These are phyloP conservation scores for Rhodosporidiobolus sp. DNA, from an alignment of 768 basidiomycete species.

Conservation along the genomic window DNA sequence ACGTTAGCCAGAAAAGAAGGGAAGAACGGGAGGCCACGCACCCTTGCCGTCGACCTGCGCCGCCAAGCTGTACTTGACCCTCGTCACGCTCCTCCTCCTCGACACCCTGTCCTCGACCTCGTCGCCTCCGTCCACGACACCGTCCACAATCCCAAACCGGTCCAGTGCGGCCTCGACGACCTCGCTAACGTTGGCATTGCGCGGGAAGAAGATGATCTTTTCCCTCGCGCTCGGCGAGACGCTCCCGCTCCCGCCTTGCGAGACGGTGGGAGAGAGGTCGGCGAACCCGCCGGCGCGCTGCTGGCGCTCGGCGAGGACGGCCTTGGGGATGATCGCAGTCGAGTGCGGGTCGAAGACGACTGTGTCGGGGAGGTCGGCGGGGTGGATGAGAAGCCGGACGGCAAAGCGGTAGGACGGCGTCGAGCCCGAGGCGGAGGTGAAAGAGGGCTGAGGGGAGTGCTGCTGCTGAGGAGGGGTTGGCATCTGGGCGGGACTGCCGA, in stretches of 20 bases:
- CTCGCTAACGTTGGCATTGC: constrained; percentile 93
- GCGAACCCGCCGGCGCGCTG: constrained; percentile 50
- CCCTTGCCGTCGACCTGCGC: constrained; percentile 61
- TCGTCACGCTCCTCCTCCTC: constrained; percentile 70
- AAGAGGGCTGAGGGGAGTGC: constrained; percentile 73
- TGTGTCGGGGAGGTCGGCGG: constrained; percentile 86
- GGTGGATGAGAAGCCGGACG: constrained; percentile 78
- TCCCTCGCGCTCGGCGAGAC: constrained; percentile 58
- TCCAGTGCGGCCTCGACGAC: constrained; percentile 90
- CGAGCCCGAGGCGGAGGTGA: constrained; percentile 63
- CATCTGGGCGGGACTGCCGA: constrained; percentile 52
- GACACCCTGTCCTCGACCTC: constrained; percentile 89
- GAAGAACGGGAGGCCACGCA: constrained; percentile 47
- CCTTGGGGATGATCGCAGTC: constrained; percentile 87
- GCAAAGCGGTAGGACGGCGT: constrained; percentile 82
- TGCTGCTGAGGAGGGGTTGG: constrained; percentile 55
- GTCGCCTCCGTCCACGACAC: constrained; percentile 98
- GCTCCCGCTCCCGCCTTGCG: background rate
- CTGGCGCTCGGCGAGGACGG: constrained; percentile 62
- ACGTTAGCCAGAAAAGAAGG: background rate
- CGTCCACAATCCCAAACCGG: constrained; percentile 88
- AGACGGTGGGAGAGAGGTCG: constrained; percentile 31
- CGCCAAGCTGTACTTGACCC: constrained; percentile 80
- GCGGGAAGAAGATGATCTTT: constrained; percentile 86
- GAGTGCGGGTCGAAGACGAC: constrained; percentile 90